Percentiles rank a stretch among this genome's conserved stretches.
These are phyloP conservation scores for Nitzschia sp. DNA, from an alignment of 108 stramenopile species.

Conservation along the genomic window DNA sequence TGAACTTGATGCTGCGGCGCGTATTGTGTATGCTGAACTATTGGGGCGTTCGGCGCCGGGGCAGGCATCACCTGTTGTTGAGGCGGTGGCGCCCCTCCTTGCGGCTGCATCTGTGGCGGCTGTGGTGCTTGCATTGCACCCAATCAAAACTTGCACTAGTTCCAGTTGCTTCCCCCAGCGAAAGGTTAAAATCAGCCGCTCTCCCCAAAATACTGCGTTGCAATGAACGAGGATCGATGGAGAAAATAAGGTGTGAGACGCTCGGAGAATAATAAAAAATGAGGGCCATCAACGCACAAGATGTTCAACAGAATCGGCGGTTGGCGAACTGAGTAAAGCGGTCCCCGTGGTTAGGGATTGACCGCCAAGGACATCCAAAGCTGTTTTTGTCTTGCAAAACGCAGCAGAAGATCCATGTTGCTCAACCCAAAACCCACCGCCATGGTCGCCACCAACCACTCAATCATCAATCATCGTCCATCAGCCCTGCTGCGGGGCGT, in stretches of 20 bases:
- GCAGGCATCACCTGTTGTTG: constrained; percentile 33
- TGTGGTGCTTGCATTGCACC: constrained; percentile 36
- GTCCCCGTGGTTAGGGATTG: too few species aligned
- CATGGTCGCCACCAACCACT: neutral
- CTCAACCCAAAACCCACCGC: neutral
- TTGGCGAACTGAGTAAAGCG: too few species aligned
- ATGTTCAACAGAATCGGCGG: too few species aligned
- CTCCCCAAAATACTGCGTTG: neutral
- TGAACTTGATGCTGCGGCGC: constrained; percentile 43
- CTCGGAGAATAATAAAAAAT: too few species aligned
- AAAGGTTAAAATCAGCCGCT: neutral
- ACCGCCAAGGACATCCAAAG: too few species aligned
- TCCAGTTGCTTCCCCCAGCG: neutral
- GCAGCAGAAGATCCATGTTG: neutral
- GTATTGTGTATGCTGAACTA: constrained; percentile 38
- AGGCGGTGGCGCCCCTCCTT: constrained; percentile 6
- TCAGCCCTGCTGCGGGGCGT: too few species aligned
- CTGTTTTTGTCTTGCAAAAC: neutral
- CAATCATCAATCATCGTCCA: neutral
- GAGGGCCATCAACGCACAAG: constrained; percentile 2
- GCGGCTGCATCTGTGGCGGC: constrained; percentile 21
- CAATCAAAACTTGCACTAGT: neutral
- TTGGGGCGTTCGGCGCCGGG: constrained; percentile 24
- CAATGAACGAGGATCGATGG: too few species aligned
- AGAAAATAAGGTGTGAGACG: too few species aligned